Base-by-base conservation (phyloP, 1,284 basidiomycete species). In the Cryptococcus sp. region DNA sequence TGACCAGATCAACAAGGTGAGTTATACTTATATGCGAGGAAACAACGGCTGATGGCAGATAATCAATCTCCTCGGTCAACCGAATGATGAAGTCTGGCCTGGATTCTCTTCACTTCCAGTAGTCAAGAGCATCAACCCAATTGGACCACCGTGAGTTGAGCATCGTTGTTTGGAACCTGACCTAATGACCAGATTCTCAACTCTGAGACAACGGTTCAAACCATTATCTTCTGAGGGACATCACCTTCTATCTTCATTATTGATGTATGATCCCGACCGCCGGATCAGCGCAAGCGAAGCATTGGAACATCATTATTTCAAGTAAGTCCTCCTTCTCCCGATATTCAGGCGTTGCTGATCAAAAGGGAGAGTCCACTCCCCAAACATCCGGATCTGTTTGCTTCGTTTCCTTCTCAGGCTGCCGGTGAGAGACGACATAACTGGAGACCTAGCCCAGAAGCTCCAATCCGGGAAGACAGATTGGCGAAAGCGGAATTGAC, bases 361-460 rank as follows among this genome's bases (percentile, higher is more conserved):
- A 48, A 4, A 64, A 93, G 90, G 4, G 96, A 99, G 76, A 85
- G 88, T 1, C 96, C 96, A 0, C 75, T 88, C 37, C 94, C 96
- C 0, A 98, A 98, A 66, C 94, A 98, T 72, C 91, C 92, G n/a
- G 92, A 97, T 67, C 78, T 94, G 49, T 98, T 99, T 74, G 85
- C 89, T 1, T 94, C 90, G 1, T 99, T 98, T 74, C 96, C 96
- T 16, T 93, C 89, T 39, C 83, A 87, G 19, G 96, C 96, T n/a
- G 91, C 91, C 2, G 96, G 96, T 21, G 96, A 98, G 76, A 89
- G 67, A 37, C 57, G 69, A 24, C 72, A 73, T 49, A 65, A 65
- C 53, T 60, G 67, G 1, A 53, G 72, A 14, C 59, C 61, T 5
- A 70, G 67, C 46, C 74, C 74, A 2, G 61, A 65, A 3, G 71